phyloP scores from a whole-genome alignment of 176 grass and related monocot genomes.

The Eleusine indica region DNA sequence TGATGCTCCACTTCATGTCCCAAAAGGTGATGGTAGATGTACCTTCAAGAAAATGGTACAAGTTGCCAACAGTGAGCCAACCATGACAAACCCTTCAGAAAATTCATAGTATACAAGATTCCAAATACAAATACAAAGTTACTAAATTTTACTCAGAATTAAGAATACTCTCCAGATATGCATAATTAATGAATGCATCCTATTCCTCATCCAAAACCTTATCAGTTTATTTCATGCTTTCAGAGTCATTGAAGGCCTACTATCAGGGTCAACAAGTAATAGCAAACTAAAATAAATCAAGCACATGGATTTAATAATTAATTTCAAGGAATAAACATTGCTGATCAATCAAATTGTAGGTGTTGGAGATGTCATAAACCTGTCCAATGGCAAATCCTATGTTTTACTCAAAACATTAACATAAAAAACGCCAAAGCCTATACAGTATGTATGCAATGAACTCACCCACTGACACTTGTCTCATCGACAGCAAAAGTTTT shows the following conservation, averaged over 20 bases:
- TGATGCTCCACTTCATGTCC: conserved; percentile 99
- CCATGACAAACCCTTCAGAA: neutral
- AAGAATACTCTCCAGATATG: neutral
- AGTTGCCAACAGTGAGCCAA: neutral
- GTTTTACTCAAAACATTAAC: neutral
- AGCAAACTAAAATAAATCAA: neutral
- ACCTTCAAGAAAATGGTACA: conserved; percentile 45
- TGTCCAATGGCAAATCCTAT: neutral
- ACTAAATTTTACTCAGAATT: neutral
- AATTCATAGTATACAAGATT: conserved; percentile 5
- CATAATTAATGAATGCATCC: neutral
- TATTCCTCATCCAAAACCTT: neutral
- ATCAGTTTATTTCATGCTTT: neutral
- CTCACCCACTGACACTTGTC: conserved; percentile 99
- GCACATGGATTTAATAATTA: neutral
- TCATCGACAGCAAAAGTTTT: conserved; percentile 99
- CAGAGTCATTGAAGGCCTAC: neutral
- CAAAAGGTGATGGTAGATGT: conserved; percentile 99
- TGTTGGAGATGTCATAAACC: neutral
- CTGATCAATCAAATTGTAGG: neutral
- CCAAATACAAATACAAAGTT: conserved; percentile 18
- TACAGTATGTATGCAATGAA: conserved; percentile 26
- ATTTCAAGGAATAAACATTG: neutral
- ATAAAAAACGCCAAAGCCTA: neutral
- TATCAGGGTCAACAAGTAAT: neutral